These are phyloP conservation scores for Fistulinella cinereoalba DNA, from an alignment of 1,284 basidiomycete genomes.

Conservation along the genomic window DNA sequence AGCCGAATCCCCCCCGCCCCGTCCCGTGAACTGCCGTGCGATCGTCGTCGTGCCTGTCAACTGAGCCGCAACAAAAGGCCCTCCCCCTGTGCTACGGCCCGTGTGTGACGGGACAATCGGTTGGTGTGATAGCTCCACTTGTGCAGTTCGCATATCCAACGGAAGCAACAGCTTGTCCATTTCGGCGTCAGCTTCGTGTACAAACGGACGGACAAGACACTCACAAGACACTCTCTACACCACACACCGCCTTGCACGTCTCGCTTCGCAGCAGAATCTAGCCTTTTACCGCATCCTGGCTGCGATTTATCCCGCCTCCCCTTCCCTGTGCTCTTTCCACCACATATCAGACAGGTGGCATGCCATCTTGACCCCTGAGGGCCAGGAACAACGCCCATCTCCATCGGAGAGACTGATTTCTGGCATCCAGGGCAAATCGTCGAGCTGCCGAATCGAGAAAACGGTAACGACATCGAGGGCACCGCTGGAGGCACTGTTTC, in stretches of 20 bases:
- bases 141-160: conserved; percentile 42
- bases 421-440: conserved; percentile 68
- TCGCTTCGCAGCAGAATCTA: conserved; percentile 79
- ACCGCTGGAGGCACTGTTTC: conserved; percentile 44
- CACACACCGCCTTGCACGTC: conserved; percentile 69
- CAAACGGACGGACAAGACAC: conserved; percentile 20
- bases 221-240: conserved; percentile 79
- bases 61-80: conserved; percentile 47
- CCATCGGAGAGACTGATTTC: conserved; percentile 73
- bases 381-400: conserved; percentile 76
- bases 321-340: conserved; percentile 53
- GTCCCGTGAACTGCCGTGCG: conserved; percentile 70
- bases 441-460: conserved; percentile 66
- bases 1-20: conserved; percentile 45
- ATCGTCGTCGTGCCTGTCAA: conserved; percentile 68
- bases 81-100: conserved; percentile 37
- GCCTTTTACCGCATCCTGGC: conserved; percentile 75
- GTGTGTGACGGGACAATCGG: conserved; percentile 48
- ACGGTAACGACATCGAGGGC: conserved; percentile 35
- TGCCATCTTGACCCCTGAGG: conserved; percentile 80
- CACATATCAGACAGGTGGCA: conserved; percentile 70
- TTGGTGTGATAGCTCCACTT: conserved; percentile 42
- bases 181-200: conserved; percentile 10
- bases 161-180: conserved; percentile 51
- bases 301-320: conserved; percentile 49